These are phyloP conservation scores for Crithidia thermophila DNA, from an alignment of 208 protist species.

Conservation along the genomic window DNA sequence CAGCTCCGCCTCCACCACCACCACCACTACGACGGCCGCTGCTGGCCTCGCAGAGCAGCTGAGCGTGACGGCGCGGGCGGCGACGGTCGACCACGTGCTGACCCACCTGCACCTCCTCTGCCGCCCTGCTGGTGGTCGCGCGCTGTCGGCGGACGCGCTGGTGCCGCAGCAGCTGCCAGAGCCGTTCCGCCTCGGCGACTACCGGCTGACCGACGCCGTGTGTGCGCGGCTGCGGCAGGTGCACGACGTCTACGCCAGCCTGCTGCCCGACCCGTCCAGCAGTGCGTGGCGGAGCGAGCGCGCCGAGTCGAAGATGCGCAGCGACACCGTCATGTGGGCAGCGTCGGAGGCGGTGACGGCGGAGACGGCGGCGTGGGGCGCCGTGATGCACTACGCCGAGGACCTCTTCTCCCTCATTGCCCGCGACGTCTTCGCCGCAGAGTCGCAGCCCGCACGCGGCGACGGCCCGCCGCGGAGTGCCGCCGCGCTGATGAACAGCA, in stretches of 20 bases:
- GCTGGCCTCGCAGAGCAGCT: background rate
- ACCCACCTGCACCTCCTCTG: slow-evolving; percentile 20
- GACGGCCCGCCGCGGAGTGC: too few relatives aligned
- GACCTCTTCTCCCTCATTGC: slow-evolving; percentile 44
- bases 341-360: slow-evolving; percentile 28
- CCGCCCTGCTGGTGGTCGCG: slow-evolving; percentile 22
- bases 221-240: slow-evolving; percentile 41
- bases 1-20: background rate
- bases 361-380: slow-evolving; percentile 54
- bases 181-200: slow-evolving; percentile 69
- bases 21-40: background rate
- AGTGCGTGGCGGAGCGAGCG: background rate
- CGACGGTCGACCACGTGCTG: slow-evolving; percentile 3
- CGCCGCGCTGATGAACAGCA: slow-evolving; percentile 41
- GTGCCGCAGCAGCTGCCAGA: slow-evolving; percentile 51
- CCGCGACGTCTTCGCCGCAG: slow-evolving; percentile 35
- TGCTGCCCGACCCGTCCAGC: slow-evolving; percentile 9
- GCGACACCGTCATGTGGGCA: background rate
- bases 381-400: slow-evolving; percentile 44
- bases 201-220: slow-evolving; percentile 42
- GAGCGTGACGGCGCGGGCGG: background rate
- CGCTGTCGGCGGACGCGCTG: slow-evolving; percentile 53
- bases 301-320: background rate
- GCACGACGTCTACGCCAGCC: slow-evolving; percentile 32
- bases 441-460: background rate